Conservation (phyloP, 2,329 filamentous ascomycete species). For the Pseudocercospora fuligena region DNA sequence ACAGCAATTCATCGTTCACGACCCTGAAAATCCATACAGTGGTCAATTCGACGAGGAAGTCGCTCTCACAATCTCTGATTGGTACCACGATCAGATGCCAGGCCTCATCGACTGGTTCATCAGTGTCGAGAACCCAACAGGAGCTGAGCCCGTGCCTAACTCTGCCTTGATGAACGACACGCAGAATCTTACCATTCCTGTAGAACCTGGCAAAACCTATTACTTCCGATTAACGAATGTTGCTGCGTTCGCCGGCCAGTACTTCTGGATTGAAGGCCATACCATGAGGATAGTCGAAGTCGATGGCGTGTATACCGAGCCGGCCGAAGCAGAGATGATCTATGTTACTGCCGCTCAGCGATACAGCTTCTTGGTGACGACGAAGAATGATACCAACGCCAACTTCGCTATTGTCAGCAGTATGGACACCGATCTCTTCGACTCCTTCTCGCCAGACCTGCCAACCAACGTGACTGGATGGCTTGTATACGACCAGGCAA, state of each 20-base stretch:
- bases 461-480: conserved; percentile 67
- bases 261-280: conserved; percentile 72
- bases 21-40: conserved; percentile 57
- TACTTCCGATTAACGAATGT: conserved; percentile 72
- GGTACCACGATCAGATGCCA: conserved; percentile 67
- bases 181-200: conserved; percentile 50
- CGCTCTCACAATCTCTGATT: conserved; percentile 71
- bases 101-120: conserved; percentile 61
- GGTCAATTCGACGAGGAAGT: conserved; percentile 64
- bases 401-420: conserved; percentile 65
- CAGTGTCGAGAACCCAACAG: conserved; percentile 58
- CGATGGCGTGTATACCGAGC: conserved; percentile 70
- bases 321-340: conserved; percentile 62
- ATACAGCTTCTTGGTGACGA: conserved; percentile 68
- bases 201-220: conserved; percentile 62
- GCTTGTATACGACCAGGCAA: conserved; percentile 59
- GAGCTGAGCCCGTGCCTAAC: conserved; percentile 69
- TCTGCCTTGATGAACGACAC: conserved; percentile 69
- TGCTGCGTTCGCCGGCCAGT: conserved; percentile 73
- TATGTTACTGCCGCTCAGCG: conserved; percentile 73
- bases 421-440: conserved; percentile 63
- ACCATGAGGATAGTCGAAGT: conserved; percentile 69
- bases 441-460: conserved; percentile 67
- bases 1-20: conserved; percentile 69
- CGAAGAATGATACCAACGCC: conserved; percentile 59